Conservation (phyloP, 495 filamentous ascomycete species). For the Patellaria atrata region DNA sequence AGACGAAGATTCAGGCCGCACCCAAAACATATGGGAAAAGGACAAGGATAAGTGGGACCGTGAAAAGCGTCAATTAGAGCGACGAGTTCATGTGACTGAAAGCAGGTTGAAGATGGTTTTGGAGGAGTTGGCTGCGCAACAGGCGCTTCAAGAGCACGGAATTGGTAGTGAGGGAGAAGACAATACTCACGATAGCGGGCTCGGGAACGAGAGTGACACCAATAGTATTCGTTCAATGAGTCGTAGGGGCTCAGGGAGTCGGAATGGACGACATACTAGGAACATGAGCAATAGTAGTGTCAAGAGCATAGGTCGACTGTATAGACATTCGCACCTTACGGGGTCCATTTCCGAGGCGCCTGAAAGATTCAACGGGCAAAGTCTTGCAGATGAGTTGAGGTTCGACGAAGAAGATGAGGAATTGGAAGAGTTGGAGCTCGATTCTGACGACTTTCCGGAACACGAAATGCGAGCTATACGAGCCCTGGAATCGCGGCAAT, state of each 20-base stretch:
- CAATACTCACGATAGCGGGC: constrained; percentile 29
- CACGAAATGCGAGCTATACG: constrained; percentile 23
- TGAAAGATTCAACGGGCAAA: constrained; percentile 51
- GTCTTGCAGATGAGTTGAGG: constrained; percentile 78
- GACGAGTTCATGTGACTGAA: constrained; percentile 75
- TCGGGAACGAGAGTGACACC: constrained; percentile 51
- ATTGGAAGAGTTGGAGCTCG: constrained; percentile 25
- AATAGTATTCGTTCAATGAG: constrained; percentile 59
- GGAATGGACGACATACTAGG: constrained; percentile 39
- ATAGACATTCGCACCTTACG: constrained; percentile 52
- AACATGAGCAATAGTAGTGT: constrained; percentile 52
- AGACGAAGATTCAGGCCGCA: constrained; percentile 69
- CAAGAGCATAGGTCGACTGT: constrained; percentile 27
- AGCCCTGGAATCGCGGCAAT: constrained; percentile 23
- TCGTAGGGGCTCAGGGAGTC: constrained; percentile 32
- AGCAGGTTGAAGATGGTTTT: constrained; percentile 68
- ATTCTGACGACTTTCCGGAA: constrained; percentile 27
- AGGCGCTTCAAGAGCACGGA: constrained; percentile 38
- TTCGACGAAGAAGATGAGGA: constrained; percentile 59
- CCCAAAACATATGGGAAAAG: constrained; percentile 59
- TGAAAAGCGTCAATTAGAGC: constrained; percentile 66
- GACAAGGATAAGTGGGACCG: constrained; percentile 74
- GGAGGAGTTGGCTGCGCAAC: constrained; percentile 66
- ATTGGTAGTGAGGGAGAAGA: constrained; percentile 40
- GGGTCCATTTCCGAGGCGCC: constrained; percentile 32